phyloP scores from a whole-genome alignment of 495 filamentous ascomycete genomes.

The Aspergillus bertholletiae region DNA sequence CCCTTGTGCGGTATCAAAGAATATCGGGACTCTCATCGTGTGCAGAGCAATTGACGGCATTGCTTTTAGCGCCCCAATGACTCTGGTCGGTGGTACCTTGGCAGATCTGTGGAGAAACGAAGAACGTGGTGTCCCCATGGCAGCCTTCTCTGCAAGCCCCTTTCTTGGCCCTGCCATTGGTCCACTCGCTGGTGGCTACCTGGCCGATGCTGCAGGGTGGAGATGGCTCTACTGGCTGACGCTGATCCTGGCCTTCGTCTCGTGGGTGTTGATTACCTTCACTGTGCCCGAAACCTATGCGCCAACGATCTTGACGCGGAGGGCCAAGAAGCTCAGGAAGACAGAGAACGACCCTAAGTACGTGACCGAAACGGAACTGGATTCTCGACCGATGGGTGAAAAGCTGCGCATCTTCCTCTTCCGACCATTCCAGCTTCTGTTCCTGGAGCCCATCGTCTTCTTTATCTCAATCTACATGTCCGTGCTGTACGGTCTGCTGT shows the following conservation, averaged over 20 bases:
- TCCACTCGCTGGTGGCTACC: constrained; percentile 72
- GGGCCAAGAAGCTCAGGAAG: constrained; percentile 66
- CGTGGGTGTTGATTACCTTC: constrained; percentile 71
- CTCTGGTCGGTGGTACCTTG: constrained; percentile 73
- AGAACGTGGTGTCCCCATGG: constrained; percentile 80
- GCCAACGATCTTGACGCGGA: constrained; percentile 60
- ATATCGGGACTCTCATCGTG: constrained; percentile 70
- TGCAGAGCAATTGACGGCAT: constrained; percentile 75
- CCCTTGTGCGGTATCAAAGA: constrained; percentile 70
- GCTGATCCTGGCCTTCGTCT: constrained; percentile 61
- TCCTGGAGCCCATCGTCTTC: constrained; percentile 74
- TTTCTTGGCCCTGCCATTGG: constrained; percentile 72
- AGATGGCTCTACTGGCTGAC: constrained; percentile 86
- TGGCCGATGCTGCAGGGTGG: constrained; percentile 68
- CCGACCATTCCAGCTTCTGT: constrained; percentile 77
- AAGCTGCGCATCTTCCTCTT: constrained; percentile 64
- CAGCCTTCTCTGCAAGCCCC: constrained; percentile 76
- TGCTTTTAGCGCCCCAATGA: constrained; percentile 81
- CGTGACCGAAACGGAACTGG: constrained; percentile 72
- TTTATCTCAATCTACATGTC: constrained; percentile 77
- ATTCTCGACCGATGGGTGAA: constrained; percentile 59
- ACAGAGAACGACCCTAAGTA: constrained; percentile 58
- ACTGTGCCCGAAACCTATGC: constrained; percentile 81
- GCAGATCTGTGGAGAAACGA: constrained; percentile 82
- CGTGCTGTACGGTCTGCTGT: constrained; percentile 71